Evolutionary conservation across 1,139 yeast genomes (phyloP), one percentile per base, ranked within the genome.

Genomic region (Meyerozyma athensensis): DNA sequence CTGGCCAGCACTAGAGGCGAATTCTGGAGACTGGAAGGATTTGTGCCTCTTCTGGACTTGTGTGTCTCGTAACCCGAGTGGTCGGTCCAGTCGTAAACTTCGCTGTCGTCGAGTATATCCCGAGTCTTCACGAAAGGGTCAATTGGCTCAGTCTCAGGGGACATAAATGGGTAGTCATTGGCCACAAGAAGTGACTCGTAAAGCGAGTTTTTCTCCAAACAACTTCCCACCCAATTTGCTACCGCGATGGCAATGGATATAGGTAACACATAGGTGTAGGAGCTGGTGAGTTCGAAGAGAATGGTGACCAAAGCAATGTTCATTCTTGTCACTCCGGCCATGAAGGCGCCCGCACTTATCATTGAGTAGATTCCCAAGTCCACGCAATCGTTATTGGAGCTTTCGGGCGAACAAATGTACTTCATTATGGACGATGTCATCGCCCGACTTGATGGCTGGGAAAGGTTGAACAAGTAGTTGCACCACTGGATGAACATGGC

Each of bases 321-420:
- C 85, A 78, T 79, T 43, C 84, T 60, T 1, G 85, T 79, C 3
- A 78, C 77, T 2, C 85, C 85, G 0, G 84, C 85, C 79, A 78
- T 75, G 43, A 77, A 77, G 1, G 84, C 80, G 4, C 84, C 85
- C 0, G 84, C 84, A 7, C 80, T 74, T 2, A 78, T 77, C 78
- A 78, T 76, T 4, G 83, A 73, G 53, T 79, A 78, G n/a, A 77
- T 74, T 0, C 84, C 85, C 41, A 77, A 62, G 43, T 72, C 78
- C n/a, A 72, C 61, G 53, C 76, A 61, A 5, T 52, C 48, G 5
- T 43, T 36, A 1, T 26, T 9, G 20, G 26, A 4, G 16, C 44
- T 28, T 30, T 44, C 43, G 38, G 48, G 44, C 49, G 61, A 35
- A 48, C 50, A 48, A 4, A 48, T 37, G 34, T 48, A 46, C n/a